Evolutionary conservation across 257 asterid genomes (phyloP).

Genomic region (Przewalskia tangutica): DNA sequence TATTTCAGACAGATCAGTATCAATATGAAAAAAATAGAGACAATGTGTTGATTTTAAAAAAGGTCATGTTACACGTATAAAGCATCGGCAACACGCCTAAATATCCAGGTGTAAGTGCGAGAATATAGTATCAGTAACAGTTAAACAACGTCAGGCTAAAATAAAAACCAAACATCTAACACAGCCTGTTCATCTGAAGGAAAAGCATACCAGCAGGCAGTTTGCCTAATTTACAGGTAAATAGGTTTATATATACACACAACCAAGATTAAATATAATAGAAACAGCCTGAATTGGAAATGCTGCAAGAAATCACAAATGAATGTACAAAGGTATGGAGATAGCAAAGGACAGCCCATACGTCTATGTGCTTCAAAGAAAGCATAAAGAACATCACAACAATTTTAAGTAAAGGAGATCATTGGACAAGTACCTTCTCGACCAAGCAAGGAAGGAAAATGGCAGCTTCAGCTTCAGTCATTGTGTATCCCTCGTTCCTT

Average conservation of each 20-base stretch:
- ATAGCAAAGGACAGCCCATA: not conserved
- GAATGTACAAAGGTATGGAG: not conserved
- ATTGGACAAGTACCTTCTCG: conserved; percentile 57
- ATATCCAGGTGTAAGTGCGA: not conserved
- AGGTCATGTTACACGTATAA: not conserved
- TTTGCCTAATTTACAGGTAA: not conserved
- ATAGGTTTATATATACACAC: not conserved
- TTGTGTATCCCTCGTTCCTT: conserved; percentile 72
- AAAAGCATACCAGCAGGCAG: not conserved
- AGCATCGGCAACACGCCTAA: not conserved
- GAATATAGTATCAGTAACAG: not conserved
- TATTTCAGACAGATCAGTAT: not conserved
- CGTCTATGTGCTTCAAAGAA: not conserved
- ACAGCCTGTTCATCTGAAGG: not conserved
- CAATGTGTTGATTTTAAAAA: not conserved
- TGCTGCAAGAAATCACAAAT: not conserved
- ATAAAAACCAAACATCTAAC: not conserved
- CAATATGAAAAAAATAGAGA: not conserved
- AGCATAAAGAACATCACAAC: not conserved
- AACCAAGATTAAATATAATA: not conserved
- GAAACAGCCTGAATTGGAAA: not conserved
- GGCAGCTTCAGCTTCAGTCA: conserved; percentile 97
- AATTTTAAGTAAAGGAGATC: not conserved
- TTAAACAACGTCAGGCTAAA: not conserved
- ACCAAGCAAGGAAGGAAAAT: conserved; percentile 87